Evolutionary conservation across 306 rosid species (phyloP).

Genomic region (Corylus avellana): DNA sequence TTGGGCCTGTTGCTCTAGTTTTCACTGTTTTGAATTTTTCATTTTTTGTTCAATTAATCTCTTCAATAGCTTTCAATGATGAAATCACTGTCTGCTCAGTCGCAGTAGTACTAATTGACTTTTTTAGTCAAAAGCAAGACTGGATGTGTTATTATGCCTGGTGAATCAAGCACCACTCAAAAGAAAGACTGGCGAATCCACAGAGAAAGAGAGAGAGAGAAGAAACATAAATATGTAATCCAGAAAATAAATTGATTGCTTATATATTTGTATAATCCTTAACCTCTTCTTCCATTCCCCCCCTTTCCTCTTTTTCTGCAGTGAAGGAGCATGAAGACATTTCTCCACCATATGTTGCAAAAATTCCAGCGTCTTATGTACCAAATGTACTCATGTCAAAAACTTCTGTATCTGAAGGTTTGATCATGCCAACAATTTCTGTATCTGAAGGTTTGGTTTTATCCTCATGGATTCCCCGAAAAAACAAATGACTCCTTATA

Average conservation of each 20-base stretch:
- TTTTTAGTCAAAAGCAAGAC: neutral
- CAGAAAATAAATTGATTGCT: slow-evolving; percentile 2
- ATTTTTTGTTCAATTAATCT: neutral
- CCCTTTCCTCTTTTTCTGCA: slow-evolving; percentile 30
- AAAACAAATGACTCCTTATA: neutral
- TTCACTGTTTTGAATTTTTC: neutral
- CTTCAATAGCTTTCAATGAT: neutral
- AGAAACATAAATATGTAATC: no score
- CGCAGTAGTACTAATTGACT: neutral
- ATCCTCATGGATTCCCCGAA: neutral
- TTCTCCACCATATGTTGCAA: slow-evolving; percentile 40
- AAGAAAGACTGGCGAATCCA: neutral
- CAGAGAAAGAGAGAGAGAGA: no score
- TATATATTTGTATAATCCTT: neutral
- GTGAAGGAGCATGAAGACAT: slow-evolving; percentile 41
- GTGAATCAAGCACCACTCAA: neutral
- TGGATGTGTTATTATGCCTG: neutral
- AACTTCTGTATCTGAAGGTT: slow-evolving; percentile 31
- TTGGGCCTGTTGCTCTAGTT: neutral
- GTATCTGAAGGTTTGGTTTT: slow-evolving; percentile 19
- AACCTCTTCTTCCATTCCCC: neutral
- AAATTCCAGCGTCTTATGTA: slow-evolving; percentile 47
- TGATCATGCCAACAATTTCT: slow-evolving; percentile 39
- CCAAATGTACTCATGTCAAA: slow-evolving; percentile 41
- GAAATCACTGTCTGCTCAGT: neutral